Evolutionary conservation across 306 rosid species (phyloP).

Genomic region (Nissolia schottii): DNA sequence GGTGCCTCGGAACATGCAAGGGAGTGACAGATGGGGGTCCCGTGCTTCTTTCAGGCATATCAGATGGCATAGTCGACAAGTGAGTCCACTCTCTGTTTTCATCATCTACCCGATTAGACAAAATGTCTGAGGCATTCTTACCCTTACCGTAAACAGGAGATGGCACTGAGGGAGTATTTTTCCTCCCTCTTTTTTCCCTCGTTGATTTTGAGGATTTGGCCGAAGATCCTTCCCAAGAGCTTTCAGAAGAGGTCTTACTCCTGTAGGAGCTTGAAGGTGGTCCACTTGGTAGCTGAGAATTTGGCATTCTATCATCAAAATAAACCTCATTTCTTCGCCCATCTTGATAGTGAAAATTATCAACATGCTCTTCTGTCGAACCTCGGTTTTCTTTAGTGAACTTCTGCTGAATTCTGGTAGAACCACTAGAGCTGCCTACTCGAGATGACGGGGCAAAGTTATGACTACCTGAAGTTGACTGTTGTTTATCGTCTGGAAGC

Average conservation of each 20-base stretch:
- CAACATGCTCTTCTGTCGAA: conserved; percentile 41
- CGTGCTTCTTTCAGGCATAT: conserved; percentile 51
- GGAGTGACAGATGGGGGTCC: conserved; percentile 42
- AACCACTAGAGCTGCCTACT: conserved; percentile 41
- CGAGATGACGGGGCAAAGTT: conserved; percentile 46
- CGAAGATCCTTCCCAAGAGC: conserved; percentile 87
- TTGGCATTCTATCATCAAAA: conserved; percentile 60
- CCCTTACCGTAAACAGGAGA: conserved; percentile 55
- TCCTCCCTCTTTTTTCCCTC: conserved; percentile 70
- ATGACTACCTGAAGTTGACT: conserved; percentile 71
- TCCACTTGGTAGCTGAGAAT: conserved; percentile 45
- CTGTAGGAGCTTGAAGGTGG: conserved; percentile 49
- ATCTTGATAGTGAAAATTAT: conserved; percentile 68
- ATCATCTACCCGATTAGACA: conserved; percentile 59
- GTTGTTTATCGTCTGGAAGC: conserved; percentile 72
- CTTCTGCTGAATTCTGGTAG: conserved; percentile 49
- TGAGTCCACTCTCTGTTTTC: conserved; percentile 70
- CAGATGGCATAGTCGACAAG: conserved; percentile 39
- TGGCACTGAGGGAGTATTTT: conserved; percentile 32
- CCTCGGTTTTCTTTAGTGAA: conserved; percentile 54
- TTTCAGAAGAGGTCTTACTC: conserved; percentile 76
- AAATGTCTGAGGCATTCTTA: conserved; percentile 60
- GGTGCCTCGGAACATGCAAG: conserved; percentile 55
- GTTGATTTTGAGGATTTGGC: conserved; percentile 70
- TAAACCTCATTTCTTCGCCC: conserved; percentile 55